These are phyloP conservation scores for Kodamaea alishanica DNA, from an alignment of 1,139 yeast genomes.

Conservation along the genomic window DNA sequence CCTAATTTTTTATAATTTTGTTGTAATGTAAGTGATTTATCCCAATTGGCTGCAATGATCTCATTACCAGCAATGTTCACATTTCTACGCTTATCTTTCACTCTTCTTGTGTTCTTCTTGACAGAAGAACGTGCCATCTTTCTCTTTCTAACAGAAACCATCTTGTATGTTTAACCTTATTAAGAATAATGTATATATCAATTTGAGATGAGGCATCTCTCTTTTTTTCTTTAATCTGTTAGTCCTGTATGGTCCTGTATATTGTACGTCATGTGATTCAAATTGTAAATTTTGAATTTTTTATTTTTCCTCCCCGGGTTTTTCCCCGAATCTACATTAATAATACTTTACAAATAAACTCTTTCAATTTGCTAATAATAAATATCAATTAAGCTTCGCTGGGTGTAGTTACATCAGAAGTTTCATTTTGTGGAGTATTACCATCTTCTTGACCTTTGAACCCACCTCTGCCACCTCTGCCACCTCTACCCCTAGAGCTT, in stretches of 20 bases:
- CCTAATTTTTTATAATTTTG: conserved; percentile 85
- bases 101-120: conserved; percentile 62
- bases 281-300: no score
- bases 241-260: not conserved
- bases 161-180: conserved; percentile 19
- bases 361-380: no score
- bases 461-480: not conserved
- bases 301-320: no score
- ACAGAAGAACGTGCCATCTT: conserved; percentile 75
- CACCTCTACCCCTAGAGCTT: conserved; percentile 2
- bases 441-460: not conserved
- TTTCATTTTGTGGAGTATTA: no score
- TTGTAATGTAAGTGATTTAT: conserved; percentile 68
- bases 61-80: conserved; percentile 68
- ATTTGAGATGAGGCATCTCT: conserved; percentile 4
- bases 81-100: conserved; percentile 65
- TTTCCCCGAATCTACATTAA: no score
- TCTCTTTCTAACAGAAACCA: conserved; percentile 85
- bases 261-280: not conserved
- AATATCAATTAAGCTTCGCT: no score
- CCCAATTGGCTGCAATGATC: conserved; percentile 89
- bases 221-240: not conserved
- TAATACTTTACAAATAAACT: no score
- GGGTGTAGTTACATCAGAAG: no score
- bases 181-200: not conserved